A percentile compares a stretch with the other conserved stretches of the same genome.
Conservation (phyloP, 192 early-diverging fungal genomes). For the Coemansia sp. region DNA sequence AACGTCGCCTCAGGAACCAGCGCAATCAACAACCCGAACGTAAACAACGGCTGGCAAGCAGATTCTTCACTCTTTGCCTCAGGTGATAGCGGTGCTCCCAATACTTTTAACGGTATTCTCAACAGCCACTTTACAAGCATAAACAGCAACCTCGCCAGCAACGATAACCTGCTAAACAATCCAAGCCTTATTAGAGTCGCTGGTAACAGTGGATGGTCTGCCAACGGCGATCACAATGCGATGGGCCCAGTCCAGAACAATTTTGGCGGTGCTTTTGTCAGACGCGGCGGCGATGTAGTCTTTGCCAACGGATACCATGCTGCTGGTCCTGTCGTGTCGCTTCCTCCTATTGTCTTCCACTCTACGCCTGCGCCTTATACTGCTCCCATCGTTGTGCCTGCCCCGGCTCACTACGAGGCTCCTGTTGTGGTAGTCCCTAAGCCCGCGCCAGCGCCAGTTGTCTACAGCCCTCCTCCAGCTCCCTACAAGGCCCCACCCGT, state of each 20-base stretch:
- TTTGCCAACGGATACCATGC: constrained; percentile 16
- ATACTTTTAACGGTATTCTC: constrained; percentile 26
- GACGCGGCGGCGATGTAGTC: constrained; percentile 21
- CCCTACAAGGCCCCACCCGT: constrained; percentile 14
- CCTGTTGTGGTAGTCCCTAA: constrained; percentile 5
- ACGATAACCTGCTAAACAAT: constrained; percentile 43
- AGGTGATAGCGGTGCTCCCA: neutral
- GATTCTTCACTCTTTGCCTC: constrained; percentile 30
- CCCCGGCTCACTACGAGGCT: constrained; percentile 21
- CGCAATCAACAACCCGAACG: constrained; percentile 34
- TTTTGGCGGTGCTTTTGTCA: constrained; percentile 12
- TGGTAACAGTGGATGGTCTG: constrained; percentile 38
- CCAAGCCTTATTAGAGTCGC: constrained; percentile 13
- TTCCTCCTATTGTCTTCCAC: constrained; percentile 21
- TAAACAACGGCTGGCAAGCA: constrained; percentile 38
- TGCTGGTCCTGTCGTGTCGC: constrained; percentile 3
- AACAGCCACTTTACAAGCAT: constrained; percentile 24
- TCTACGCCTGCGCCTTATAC: constrained; percentile 12
- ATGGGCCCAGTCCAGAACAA: constrained; percentile 32
- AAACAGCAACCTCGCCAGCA: constrained; percentile 19
- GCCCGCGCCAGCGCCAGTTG: constrained; percentile 1
- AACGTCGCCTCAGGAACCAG: constrained; percentile 23
- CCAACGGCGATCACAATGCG: constrained; percentile 31
- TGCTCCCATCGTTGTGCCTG: constrained; percentile 15
- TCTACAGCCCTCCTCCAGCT: constrained; percentile 21